Base-by-base conservation (phyloP, 805 yeast genomes). In the Candida ovalis region DNA sequence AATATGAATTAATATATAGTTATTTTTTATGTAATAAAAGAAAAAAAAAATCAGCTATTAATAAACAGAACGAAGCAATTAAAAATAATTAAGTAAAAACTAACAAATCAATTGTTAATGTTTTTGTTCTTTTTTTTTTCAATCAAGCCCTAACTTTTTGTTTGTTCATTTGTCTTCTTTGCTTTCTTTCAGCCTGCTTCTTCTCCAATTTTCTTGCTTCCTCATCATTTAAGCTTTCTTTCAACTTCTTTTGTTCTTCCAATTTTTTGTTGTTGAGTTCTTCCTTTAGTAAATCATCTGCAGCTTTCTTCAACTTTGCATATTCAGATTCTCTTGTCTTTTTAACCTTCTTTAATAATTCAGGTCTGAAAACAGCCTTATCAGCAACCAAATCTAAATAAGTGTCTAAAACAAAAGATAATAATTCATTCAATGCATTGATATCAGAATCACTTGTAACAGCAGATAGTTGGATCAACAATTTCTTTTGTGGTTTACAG, bases 151-250 rank as follows among this genome's bases (percentile, higher is more conserved):
- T 71, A 55, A 70, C 69, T 61, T 75, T 81, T 68, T 84, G 84
- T 69, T 80, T 82, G 68, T 77, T 82, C 69, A 72, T 76, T 64
- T 71, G 70, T 70, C 88, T 87, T 72, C 89, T 82, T 64, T 84
- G 88, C 68, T 82, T 88, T 74, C 84, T 88, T 57, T 88, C 96
- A 56, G 74, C 74, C 67, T 85, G 88, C 72, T 85, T 88, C 72
- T 81, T 82, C 55, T 86, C 92, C 39, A 78, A 67, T 70, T 86
- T 88, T 56, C 82, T 82, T 70, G 86, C 94, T 63, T 86, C 94
- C 60, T 84, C 89, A 51, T 88, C 84, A 41, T 84, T 74, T 61
- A 86, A 69, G 55, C 75, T 76, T 55, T 85, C 85, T 68, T 80
- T 82, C 59, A 79, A 81, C 59, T 78, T 78, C 61, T 78, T 84